Percentiles rank a stretch among this genome's conserved stretches.
These are phyloP conservation scores for Saccharomycopsis fermentans DNA, from an alignment of 805 yeast species.

Conservation along the genomic window DNA sequence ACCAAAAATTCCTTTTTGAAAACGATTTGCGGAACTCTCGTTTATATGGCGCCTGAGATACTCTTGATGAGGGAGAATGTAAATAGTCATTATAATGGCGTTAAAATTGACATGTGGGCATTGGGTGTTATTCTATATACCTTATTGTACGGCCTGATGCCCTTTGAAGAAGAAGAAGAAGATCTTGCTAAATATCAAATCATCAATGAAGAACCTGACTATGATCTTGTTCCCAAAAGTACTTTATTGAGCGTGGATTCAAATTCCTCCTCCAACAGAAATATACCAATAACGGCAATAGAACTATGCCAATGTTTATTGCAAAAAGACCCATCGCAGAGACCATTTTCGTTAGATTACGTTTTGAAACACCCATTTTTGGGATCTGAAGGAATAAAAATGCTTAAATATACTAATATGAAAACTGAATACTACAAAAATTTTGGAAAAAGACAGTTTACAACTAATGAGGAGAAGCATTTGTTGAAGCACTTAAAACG, in stretches of 20 bases:
- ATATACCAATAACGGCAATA: slow-evolving; percentile 39
- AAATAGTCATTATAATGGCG: slow-evolving; percentile 39
- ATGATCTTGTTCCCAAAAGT: slow-evolving; percentile 21
- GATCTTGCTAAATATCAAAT: slow-evolving; percentile 49
- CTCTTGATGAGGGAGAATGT: slow-evolving; percentile 51
- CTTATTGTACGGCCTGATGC: slow-evolving; percentile 76
- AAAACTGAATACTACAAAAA: slow-evolving; percentile 5
- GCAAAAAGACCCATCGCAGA: slow-evolving; percentile 49
- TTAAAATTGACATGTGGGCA: slow-evolving; percentile 83
- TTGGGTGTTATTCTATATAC: slow-evolving; percentile 84
- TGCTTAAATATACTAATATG: slow-evolving; percentile 31
- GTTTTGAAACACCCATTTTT: slow-evolving; percentile 43
- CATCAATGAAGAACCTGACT: slow-evolving; percentile 54
- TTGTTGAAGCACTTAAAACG: slow-evolving; percentile 17
- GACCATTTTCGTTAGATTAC: slow-evolving; percentile 46
- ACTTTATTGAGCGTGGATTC: not conserved
- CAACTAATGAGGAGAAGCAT: slow-evolving; percentile 12
- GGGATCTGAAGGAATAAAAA: slow-evolving; percentile 34
- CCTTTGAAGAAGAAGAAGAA: slow-evolving; percentile 79
- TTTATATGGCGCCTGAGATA: slow-evolving; percentile 95
- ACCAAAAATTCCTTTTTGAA: slow-evolving; percentile 47
- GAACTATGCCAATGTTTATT: slow-evolving; percentile 45
- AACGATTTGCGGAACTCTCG: slow-evolving; percentile 89
- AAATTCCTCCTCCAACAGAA: slow-evolving; percentile 20
- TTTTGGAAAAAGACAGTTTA: slow-evolving; percentile 11